Evolutionary conservation across 192 early-diverging fungal genomes (phyloP), one percentile per base, ranked within the genome.

Genomic region (Mortierella alpina): DNA sequence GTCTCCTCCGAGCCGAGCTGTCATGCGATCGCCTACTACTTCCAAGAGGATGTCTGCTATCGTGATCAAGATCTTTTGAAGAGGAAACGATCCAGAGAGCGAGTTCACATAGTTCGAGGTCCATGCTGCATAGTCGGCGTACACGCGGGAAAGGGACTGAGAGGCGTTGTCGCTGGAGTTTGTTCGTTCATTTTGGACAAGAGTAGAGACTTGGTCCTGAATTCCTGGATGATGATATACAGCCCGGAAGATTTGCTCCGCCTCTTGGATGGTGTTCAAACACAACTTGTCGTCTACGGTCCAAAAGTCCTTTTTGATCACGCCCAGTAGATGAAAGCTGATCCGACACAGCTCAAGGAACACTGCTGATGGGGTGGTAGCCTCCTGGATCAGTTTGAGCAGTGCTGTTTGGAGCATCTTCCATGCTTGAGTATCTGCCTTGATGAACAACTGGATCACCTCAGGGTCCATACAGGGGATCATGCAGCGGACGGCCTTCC

Each of bases 51-150:
- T 18, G 5, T 15, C 18, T 42, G 53, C 39, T 12, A 59, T 56
- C 45, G 57, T 40, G 7, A 49, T 18, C n/a, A 67, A 8, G 49
- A 61, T 22, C 14, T 50, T 56, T 0, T 63, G 15, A 5, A 63
- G 64, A 5, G 63, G 39, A 41, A 67, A 67, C 9, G 22, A 20
- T 7, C 57, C 58, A 13, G 69, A 44, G 7, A 72, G 22, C 10
- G 76, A 79, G 56, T 71, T 79, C 23, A 79, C 51, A 51, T 72
- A 66, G 40, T 45, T 64, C 1, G 70, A 66, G 9, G 67, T 66
- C 69, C 76, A 79, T 7, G 64, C 61, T 15, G 63, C 55, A 14
- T 58, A 67, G 17, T 79, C 69, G 0, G 50, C 63, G 56, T 53
- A 63, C 3, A 44, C 55, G 7, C 66, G 51, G 4, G 22, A 12